Base-by-base conservation (phyloP, 306 rosid species). In the Mucuna pruriens region DNA sequence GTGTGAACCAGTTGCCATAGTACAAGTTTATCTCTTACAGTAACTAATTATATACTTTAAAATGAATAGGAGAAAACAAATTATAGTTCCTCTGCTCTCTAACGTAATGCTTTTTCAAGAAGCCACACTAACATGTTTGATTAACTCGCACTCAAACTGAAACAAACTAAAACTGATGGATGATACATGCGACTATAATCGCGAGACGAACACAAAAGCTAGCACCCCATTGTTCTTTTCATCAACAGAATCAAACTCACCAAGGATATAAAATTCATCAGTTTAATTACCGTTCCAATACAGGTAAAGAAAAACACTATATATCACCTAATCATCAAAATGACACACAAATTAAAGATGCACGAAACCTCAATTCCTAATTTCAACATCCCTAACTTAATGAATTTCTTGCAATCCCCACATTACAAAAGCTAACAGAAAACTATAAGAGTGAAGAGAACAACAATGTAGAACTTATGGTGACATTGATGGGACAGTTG, bases 1-100 rank as follows among this genome's bases (percentile, higher is more conserved):
- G 92, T 85, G 91, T 86, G 76, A 81, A 86, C 82, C 93, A 87
- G 84, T 83, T 83, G 62, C 78, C 25, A 38, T 40, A 22, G 1
- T 6, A 20, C 49, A 12, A 13, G 9, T 19, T 17, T 74, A 55
- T n/a, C 46, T 71, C 25, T 44, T 71, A 44, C n/a, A 22, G 9
- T 60, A 6, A 25, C 20, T 38, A 19, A 19, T 38, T 65, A 64
- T 16, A 20, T 62, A 63, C 0, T 55, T 25, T 34, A 6, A 38
- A n/a, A 17, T n/a, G 2, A 2, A 12, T 34, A 52, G 11, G 0
- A 39, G 4, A 19, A 73, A 19, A 5, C 13, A n/a, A 42, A 29
- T n/a, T 7, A n/a, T n/a, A n/a, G n/a, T n/a, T n/a, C n/a, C n/a
- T n/a, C n/a, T n/a, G n/a, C n/a, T n/a, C n/a, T n/a, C n/a, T n/a